These are phyloP conservation scores for Saccharomycopsis phalli DNA, from an alignment of 1,139 yeast species.

Conservation along the genomic window DNA sequence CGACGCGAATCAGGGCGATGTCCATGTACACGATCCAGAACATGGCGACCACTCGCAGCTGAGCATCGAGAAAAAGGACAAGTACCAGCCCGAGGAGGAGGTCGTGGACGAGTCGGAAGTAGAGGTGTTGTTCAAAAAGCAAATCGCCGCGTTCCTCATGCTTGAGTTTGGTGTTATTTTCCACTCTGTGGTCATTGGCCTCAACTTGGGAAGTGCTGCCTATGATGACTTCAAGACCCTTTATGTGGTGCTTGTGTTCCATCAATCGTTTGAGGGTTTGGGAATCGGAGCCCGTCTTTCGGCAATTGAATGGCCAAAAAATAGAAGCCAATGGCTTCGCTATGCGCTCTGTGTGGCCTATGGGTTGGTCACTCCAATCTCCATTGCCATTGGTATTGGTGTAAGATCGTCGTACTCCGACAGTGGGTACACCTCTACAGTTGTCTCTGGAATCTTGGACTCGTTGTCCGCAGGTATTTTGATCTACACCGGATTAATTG, in stretches of 20 bases:
- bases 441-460: conserved; percentile 74
- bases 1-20: not conserved
- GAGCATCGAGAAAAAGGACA: conserved; percentile 15
- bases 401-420: conserved; percentile 63
- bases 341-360: conserved; percentile 52
- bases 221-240: conserved; percentile 65
- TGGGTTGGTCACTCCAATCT: conserved; percentile 72
- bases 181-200: conserved; percentile 75
- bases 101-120: conserved; percentile 3
- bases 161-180: conserved; percentile 74
- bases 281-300: conserved; percentile 88
- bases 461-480: conserved; percentile 79
- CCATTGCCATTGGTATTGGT: conserved; percentile 81
- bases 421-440: conserved; percentile 53
- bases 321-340: conserved; percentile 40
- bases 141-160: conserved; percentile 46
- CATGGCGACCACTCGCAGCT: conserved; percentile 10
- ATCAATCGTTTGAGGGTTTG: conserved; percentile 87
- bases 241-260: conserved; percentile 77
- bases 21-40: not conserved
- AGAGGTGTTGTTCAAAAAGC: conserved; percentile 25
- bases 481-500: conserved; percentile 78
- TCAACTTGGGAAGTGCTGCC: conserved; percentile 63
- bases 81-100: conserved; percentile 21
- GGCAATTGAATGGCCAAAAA: conserved; percentile 55